Base-by-base conservation (phyloP, 192 early-diverging fungal genomes). In the Rhizophagus clarus region DNA sequence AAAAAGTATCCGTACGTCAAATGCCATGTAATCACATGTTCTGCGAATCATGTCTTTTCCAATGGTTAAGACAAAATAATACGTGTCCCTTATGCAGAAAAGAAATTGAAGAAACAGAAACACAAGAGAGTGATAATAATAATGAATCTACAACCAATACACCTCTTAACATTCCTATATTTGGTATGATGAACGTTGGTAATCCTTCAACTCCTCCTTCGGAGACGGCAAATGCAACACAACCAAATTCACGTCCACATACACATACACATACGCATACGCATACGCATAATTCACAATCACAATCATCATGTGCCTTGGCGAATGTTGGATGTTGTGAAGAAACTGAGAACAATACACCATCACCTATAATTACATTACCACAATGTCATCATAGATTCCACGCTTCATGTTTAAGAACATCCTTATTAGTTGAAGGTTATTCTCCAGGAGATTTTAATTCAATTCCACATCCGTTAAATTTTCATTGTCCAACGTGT, bases 11-110 rank as follows among this genome's bases (percentile, higher is more conserved):
- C 1, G 49, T 71, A 2, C 37, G 77, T 3, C 11, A 79, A 42
- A 61, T 79, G 69, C 77, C 77, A 8, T 79, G 77, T 40, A 42
- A 56, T 20, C 77, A 79, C 24, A n/a, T 79, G 24, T 79, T 71
- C 40, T 79, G 77, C n/a, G 77, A 79, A 14, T 34, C 49, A 24
- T 79, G 77, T 71, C 37, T 79, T 40, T 79, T 79, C 71, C 12
- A 70, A 72, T 79, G 77, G 77, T 71, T 79, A 60, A 66, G 64
- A 42, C 67, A 61, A 61, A 71, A 79, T 71, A 71, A 71, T 79
- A 56, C 77, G 4, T 79, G 77, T 71, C 77, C 77, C 20, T 61
- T 79, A 42, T 79, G 77, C 62, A 66, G 77, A 71, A 24, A 60
- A n/a, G 67, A 71, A 71, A 60, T 79, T 12, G 67, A 51, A 42